These are phyloP conservation scores for Erysimum cheiri DNA, from an alignment of 441 rosid genomes.

Conservation along the genomic window DNA sequence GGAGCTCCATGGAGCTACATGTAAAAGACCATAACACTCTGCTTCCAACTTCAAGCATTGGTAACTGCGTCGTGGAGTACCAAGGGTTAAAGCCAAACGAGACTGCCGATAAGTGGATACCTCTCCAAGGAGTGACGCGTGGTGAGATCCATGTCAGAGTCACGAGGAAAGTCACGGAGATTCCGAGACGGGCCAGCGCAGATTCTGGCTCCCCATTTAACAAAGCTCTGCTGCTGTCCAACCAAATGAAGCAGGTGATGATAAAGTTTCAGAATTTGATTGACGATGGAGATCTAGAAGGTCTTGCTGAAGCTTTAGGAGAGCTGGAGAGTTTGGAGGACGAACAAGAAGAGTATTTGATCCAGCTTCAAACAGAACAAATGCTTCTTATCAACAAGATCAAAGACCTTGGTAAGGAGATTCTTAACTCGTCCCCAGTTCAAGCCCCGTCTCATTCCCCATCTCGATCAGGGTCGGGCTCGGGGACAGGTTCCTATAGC, in stretches of 20 bases:
- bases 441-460: conserved; percentile 36
- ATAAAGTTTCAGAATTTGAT: conserved; percentile 61
- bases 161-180: conserved; percentile 75
- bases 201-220: conserved; percentile 56
- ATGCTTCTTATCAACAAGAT: conserved; percentile 76
- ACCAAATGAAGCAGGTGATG: conserved; percentile 72
- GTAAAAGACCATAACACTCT: conserved; percentile 91
- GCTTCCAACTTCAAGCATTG: conserved; percentile 81
- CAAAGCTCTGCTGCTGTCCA: conserved; percentile 41
- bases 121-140: conserved; percentile 88
- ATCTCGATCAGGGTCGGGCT: conserved; percentile 36
- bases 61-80: conserved; percentile 86
- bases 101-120: conserved; percentile 93
- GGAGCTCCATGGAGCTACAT: conserved; percentile 72
- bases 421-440: conserved; percentile 64
- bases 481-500: conserved; percentile 37
- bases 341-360: conserved; percentile 73
- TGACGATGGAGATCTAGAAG: conserved; percentile 70
- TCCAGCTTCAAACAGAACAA: conserved; percentile 92
- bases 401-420: conserved; percentile 87
- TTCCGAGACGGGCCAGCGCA: conserved; percentile 53
- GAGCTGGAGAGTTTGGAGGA: conserved; percentile 83
- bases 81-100: conserved; percentile 82
- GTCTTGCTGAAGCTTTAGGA: conserved; percentile 57
- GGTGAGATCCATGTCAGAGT: conserved; percentile 88